phyloP scores from a whole-genome alignment of 805 yeast genomes.

The Saccharomyces jurei region DNA sequence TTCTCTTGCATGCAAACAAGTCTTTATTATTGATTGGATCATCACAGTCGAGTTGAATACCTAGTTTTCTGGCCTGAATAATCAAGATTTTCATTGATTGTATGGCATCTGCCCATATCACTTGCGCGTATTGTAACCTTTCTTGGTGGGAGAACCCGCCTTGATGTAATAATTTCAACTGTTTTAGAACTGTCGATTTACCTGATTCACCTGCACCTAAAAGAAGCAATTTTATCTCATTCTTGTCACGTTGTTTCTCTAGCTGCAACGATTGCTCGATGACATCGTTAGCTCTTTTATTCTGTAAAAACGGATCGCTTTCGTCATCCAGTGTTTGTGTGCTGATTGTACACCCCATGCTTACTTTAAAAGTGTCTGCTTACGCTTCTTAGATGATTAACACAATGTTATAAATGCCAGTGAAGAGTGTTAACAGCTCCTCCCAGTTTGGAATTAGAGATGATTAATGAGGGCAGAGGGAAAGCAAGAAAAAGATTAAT shows the following conservation, averaged over 20 bases:
- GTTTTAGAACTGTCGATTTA: slow-evolving; percentile 86
- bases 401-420: background rate
- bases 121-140: slow-evolving; percentile 69
- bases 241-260: slow-evolving; percentile 45
- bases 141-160: slow-evolving; percentile 79
- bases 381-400: background rate
- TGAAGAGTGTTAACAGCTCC: background rate
- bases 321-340: slow-evolving; percentile 32
- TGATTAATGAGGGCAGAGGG: background rate
- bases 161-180: slow-evolving; percentile 75
- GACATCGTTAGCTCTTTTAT: slow-evolving; percentile 48
- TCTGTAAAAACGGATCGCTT: slow-evolving; percentile 46
- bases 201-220: slow-evolving; percentile 95
- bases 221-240: slow-evolving; percentile 63
- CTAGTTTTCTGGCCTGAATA: slow-evolving; percentile 62
- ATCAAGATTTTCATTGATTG: slow-evolving; percentile 75
- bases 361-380: background rate
- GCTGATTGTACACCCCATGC: slow-evolving; percentile 70
- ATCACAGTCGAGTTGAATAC: slow-evolving; percentile 62
- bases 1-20: slow-evolving; percentile 40
- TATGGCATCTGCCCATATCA: slow-evolving; percentile 88
- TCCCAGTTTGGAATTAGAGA: background rate
- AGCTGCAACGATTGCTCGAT: slow-evolving; percentile 55
- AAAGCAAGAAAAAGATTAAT: background rate
- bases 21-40: slow-evolving; percentile 34